phyloP scores from a whole-genome alignment of 176 grass and related monocot species.

The Hordeum vulgare region MorexV3_pseudomolecules_assembly NC_058519.1:283645905-283646404 shows the following conservation, averaged over 20 bases:
- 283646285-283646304: not conserved
- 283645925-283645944: too few species aligned
- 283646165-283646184: not conserved
- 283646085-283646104: not conserved
- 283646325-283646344: conserved; percentile 23
- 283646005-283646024: not conserved
- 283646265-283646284: not conserved
- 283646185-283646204: not conserved
- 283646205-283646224: not conserved
- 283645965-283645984: too few species aligned
- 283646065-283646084: not conserved
- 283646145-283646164: not conserved
- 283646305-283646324: not conserved
- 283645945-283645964: not conserved
- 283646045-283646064: not conserved
- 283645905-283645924: too few species aligned
- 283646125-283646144: not conserved
- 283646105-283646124: not conserved
- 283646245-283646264: not conserved
- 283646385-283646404: not conserved
- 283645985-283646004: not conserved
- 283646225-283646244: not conserved
- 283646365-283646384: conserved; percentile 31
- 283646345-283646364: conserved; percentile 27
- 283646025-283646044: conserved; percentile 7